Evolutionary conservation across 2,329 filamentous ascomycete species (phyloP), one percentile per base, ranked within the genome.

Genomic region (Coleophoma eucalyptorum): DNA sequence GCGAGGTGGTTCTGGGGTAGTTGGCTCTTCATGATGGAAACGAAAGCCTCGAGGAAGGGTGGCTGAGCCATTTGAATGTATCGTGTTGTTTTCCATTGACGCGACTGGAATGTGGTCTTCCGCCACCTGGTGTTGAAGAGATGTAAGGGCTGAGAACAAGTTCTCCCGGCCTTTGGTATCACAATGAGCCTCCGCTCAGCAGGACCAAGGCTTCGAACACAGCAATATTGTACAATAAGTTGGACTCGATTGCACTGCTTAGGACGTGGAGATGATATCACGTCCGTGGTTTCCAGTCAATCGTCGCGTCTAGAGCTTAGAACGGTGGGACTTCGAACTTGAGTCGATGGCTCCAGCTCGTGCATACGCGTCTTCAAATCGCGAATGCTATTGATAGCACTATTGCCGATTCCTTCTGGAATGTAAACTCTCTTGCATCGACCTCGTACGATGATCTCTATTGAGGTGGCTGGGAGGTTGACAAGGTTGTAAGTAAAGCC

Each of bases 1-100:
- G 12, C 43, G 15, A 18, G 15, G 38, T 18, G 63, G 60, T 43
- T 66, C 62, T 33, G 65, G 65, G 13, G 65, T 67, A 16, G 45
- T 54, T 32, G 62, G 62, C 10, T 58, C 52, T 52, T 58, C 57
- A 21, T 59, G 53, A 40, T 57, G 57, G 49, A 58, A 65, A 20
- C 63, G 57, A 43, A 67, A 67, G 43, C 55, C 63, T 34, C 63
- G 55, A 34, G 63, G 64, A 18, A 67, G 58, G 35, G 62, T 65
- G 3, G 53, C 52, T 13, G 64, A 62, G 33, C 59, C 59, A 48
- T 62, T 62, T 51, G 60, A 54, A 21, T 58, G 55, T 50, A 62
- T 57, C 46, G 52, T 48, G 49, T 55, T 57, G 16, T 49, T 59
- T 48, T 49, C 8, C 18, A 37, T 43, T 35, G 51, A 48, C 53